phyloP scores from a whole-genome alignment of 352 stramenopile species.

The Pythium aphanidermatum region DNA sequence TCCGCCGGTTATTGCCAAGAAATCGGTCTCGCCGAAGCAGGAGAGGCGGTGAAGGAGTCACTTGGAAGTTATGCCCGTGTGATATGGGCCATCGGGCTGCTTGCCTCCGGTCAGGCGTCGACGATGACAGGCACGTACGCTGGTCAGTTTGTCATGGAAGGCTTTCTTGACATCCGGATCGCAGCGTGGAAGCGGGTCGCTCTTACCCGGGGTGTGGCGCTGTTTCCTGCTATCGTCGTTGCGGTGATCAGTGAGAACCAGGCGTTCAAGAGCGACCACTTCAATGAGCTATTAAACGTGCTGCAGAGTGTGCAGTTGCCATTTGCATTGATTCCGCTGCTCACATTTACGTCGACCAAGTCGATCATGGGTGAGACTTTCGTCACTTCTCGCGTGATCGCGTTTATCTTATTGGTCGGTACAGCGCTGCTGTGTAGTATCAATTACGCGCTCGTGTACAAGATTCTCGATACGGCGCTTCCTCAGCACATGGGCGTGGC shows the following conservation, averaged over 20 bases:
- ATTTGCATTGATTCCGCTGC: constrained; percentile 78
- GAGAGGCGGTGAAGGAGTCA: constrained; percentile 49
- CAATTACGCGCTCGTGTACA: constrained; percentile 61
- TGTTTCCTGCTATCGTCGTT: constrained; percentile 73
- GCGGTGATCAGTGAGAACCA: constrained; percentile 53
- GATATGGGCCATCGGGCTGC: constrained; percentile 87
- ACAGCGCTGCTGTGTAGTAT: constrained; percentile 49
- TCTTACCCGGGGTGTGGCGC: constrained; percentile 80
- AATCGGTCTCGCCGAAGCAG: constrained; percentile 69
- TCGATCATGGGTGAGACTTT: constrained; percentile 63
- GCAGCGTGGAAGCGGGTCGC: constrained; percentile 77
- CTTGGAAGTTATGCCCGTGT: constrained; percentile 56
- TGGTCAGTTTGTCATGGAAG: constrained; percentile 93
- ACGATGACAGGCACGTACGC: constrained; percentile 94
- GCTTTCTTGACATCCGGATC: constrained; percentile 86
- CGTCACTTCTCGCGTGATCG: constrained; percentile 27
- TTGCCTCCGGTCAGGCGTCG: constrained; percentile 86
- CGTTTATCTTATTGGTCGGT: constrained; percentile 28
- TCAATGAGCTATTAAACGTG: constrained; percentile 83
- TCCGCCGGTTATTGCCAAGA: constrained; percentile 68
- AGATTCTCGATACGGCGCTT: constrained; percentile 34
- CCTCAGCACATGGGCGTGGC: constrained; percentile 23
- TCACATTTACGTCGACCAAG: constrained; percentile 60
- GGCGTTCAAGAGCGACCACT: constrained; percentile 48
- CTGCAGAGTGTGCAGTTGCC: constrained; percentile 85